phyloP scores from a whole-genome alignment of 2,329 filamentous ascomycete species.

The Nothophoma quercina region DNA sequence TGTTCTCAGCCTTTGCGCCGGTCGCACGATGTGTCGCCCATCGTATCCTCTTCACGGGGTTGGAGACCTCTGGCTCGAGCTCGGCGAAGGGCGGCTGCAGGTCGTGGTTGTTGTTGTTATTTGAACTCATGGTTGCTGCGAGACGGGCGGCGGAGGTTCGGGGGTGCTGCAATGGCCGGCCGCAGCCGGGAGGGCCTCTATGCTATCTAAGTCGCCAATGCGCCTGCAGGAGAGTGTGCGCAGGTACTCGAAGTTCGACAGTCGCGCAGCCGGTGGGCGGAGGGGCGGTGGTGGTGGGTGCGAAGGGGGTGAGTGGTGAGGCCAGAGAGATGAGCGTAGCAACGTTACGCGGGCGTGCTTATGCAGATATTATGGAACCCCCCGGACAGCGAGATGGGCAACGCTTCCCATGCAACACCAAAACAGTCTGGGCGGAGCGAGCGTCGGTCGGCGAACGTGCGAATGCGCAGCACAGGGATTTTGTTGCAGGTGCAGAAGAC shows the following conservation, averaged over 20 bases:
- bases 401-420: conserved; percentile 14
- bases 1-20: conserved; percentile 75
- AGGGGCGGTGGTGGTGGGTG: conserved; percentile 21
- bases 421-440: conserved; percentile 16
- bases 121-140: conserved; percentile 15
- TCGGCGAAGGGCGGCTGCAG: conserved; percentile 25
- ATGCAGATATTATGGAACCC: conserved; percentile 25
- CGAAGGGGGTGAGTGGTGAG: conserved; percentile 19
- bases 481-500: conserved; percentile 5
- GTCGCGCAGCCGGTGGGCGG: conserved; percentile 19
- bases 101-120: conserved; percentile 24
- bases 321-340: conserved; percentile 16
- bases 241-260: conserved; percentile 11
- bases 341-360: conserved; percentile 8
- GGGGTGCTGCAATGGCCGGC: conserved; percentile 41
- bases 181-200: conserved; percentile 49
- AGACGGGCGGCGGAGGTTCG: conserved; percentile 26
- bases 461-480: conserved; percentile 1
- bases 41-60: conserved; percentile 79
- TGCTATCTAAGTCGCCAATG: conserved; percentile 41
- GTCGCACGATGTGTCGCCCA: conserved; percentile 95
- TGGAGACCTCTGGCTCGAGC: conserved; percentile 61
- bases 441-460: conserved; percentile 17
- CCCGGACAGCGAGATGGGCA: conserved; percentile 17
- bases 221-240: conserved; percentile 18